A percentile compares a stretch with the other conserved stretches of the same genome.
Conservation (phyloP, 1,284 basidiomycete species). For the Trametes sp. region DNA sequence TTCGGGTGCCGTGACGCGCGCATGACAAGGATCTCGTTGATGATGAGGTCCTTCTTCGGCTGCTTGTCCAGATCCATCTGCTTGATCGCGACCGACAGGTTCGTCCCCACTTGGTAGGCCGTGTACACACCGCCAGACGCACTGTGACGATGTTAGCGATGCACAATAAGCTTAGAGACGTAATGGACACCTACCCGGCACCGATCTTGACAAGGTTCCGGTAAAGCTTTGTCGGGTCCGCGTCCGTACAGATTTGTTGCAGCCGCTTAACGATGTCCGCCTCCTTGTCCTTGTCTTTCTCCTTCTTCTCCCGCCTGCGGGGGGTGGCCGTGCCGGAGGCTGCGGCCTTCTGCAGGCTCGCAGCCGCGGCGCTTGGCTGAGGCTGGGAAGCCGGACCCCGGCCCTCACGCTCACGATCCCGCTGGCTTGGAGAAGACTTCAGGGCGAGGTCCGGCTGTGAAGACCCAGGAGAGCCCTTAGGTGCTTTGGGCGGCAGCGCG, state of each 20-base stretch:
- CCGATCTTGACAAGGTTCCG: constrained; percentile 96
- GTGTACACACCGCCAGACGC: constrained; percentile 99
- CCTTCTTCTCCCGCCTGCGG: constrained; percentile 86
- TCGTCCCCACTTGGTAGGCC: constrained; percentile 95
- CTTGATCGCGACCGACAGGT: constrained; percentile 96
- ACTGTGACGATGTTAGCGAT: constrained; percentile 47
- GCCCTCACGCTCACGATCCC: constrained; percentile 29
- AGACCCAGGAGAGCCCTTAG: constrained; percentile 59
- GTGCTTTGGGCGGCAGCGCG: constrained; percentile 39
- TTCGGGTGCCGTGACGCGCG: constrained; percentile 95
- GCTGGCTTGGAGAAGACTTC: constrained; percentile 44
- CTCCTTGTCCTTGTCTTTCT: constrained; percentile 82
- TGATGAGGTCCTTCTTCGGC: constrained; percentile 99
- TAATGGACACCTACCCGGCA: constrained; percentile 76
- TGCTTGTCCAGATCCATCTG: constrained; percentile 99
- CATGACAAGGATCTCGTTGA: constrained; percentile 99
- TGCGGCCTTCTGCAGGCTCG: constrained; percentile 66
- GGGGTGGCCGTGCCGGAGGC: constrained; percentile 72
- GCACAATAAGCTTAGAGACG: constrained; percentile 15
- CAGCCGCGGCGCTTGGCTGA: constrained; percentile 61
- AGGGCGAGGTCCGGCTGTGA: constrained; percentile 62
- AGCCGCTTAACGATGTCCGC: constrained; percentile 92
- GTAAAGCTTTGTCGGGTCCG: constrained; percentile 95
- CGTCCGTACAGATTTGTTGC: constrained; percentile 95
- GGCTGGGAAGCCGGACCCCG: constrained; percentile 33